A percentile compares a stretch with the other conserved stretches of the same genome.
Evolutionary conservation across 1,284 basidiomycete genomes (phyloP).

Genomic region (Cryptococcus sp.): DNA sequence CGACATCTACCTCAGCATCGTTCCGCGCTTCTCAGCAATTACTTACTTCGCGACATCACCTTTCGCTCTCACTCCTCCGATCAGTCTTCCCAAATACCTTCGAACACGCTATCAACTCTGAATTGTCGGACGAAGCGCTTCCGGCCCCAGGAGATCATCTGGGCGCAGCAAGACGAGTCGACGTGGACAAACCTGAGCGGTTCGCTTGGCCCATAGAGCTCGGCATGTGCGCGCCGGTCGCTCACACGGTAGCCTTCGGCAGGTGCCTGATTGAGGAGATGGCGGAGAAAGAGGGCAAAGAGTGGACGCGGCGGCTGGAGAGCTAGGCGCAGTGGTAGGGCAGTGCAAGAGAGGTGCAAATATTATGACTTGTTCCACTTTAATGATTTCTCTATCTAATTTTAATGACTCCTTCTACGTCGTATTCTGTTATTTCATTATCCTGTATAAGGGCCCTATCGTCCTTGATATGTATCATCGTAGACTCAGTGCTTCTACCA

Average conservation of each 20-base stretch:
- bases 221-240: constrained; percentile 45
- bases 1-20: constrained; percentile 24
- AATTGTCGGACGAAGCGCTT: constrained; percentile 38
- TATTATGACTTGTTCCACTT: no score
- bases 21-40: constrained; percentile 28
- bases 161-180: constrained; percentile 38
- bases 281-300: constrained; percentile 32
- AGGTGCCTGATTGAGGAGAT: constrained; percentile 44
- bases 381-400: no score
- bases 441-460: no score
- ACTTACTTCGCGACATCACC: constrained; percentile 38
- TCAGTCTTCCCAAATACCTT: constrained; percentile 40
- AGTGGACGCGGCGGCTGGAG: constrained; percentile 28
- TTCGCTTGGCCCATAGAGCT: constrained; percentile 53
- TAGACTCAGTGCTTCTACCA: no score
- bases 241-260: constrained; percentile 46
- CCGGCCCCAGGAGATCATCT: constrained; percentile 41
- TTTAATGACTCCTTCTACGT: no score
- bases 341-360: no score
- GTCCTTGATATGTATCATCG: no score
- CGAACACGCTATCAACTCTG: constrained; percentile 37
- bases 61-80: constrained; percentile 34
- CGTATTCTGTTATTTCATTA: no score
- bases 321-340: no score
- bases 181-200: constrained; percentile 34